These are phyloP conservation scores for Capsicum rhomboideum DNA, from an alignment of 257 asterid genomes.

Conservation along the genomic window DNA sequence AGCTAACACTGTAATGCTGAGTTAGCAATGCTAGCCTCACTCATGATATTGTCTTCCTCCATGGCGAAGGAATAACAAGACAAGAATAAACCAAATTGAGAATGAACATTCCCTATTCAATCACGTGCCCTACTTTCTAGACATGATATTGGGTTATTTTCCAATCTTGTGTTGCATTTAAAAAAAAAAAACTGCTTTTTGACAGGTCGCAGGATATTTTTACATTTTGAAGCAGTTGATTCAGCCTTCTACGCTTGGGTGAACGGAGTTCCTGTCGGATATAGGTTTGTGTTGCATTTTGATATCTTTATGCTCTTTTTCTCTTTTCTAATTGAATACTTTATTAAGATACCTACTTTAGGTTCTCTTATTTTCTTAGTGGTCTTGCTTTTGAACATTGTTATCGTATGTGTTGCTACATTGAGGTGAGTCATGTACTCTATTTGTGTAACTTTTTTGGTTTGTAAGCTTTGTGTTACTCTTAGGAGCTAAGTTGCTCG, in stretches of 20 bases:
- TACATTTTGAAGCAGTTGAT: conserved; percentile 98
- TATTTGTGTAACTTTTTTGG: not conserved
- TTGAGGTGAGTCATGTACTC: not conserved
- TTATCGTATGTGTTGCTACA: not conserved
- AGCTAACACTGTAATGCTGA: not conserved
- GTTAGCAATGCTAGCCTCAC: not conserved
- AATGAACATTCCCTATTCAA: not conserved
- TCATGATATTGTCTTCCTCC: not conserved
- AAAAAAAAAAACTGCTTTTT: not conserved
- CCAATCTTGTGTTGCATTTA: not conserved
- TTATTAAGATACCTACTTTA: not conserved
- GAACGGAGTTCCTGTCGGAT: conserved; percentile 83
- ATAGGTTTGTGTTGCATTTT: conserved; percentile 49
- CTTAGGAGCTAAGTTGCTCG: too few relatives aligned
- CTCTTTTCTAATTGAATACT: not conserved
- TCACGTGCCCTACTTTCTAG: not conserved
- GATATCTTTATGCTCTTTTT: not conserved
- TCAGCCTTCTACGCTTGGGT: conserved; percentile 95
- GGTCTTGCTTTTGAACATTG: not conserved
- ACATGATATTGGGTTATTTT: not conserved
- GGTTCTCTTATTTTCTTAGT: not conserved
- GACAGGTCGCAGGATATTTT: conserved; percentile 84
- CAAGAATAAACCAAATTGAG: not conserved
- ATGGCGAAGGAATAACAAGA: not conserved
- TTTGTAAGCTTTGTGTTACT: not conserved